These are phyloP conservation scores for Globisporangium mamillatum DNA, from an alignment of 352 stramenopile species.

Conservation along the genomic window DNA sequence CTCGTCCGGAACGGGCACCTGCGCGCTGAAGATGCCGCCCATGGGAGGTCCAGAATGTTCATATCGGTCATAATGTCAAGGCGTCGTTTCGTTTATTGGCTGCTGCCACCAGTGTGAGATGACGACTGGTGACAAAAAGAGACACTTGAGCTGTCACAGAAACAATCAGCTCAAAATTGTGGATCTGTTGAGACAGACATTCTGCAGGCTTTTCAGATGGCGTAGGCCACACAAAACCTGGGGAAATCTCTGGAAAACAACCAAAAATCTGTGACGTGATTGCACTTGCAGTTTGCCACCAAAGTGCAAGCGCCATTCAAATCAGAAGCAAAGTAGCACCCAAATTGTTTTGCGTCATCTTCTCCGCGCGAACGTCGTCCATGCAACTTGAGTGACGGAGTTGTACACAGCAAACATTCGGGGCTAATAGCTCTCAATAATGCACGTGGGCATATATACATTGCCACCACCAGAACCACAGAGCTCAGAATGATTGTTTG, in stretches of 20 bases:
- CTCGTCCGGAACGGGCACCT: slow-evolving; percentile 55
- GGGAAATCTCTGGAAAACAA: background rate
- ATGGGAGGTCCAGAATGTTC: slow-evolving; percentile 21
- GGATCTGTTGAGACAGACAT: background rate
- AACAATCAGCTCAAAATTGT: background rate
- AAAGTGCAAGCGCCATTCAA: background rate
- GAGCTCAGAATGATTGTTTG: background rate
- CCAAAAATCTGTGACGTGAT: background rate
- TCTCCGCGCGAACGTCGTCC: background rate
- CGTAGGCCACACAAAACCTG: background rate
- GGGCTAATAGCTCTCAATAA: background rate
- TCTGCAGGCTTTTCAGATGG: background rate
- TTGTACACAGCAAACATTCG: background rate
- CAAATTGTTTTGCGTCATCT: slow-evolving; percentile 1
- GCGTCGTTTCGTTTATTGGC: slow-evolving; percentile 5
- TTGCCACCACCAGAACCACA: background rate
- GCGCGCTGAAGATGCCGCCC: slow-evolving; percentile 43
- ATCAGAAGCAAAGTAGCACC: background rate
- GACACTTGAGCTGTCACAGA: background rate
- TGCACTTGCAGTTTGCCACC: background rate
- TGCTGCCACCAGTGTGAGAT: slow-evolving; percentile 4
- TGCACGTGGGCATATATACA: background rate
- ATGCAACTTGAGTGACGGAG: background rate
- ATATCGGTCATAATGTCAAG: background rate
- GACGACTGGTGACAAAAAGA: slow-evolving; percentile 1